Evolutionary conservation across 129 eudicot species (phyloP).

Genomic region (Flaveria ramosissima): DNA sequence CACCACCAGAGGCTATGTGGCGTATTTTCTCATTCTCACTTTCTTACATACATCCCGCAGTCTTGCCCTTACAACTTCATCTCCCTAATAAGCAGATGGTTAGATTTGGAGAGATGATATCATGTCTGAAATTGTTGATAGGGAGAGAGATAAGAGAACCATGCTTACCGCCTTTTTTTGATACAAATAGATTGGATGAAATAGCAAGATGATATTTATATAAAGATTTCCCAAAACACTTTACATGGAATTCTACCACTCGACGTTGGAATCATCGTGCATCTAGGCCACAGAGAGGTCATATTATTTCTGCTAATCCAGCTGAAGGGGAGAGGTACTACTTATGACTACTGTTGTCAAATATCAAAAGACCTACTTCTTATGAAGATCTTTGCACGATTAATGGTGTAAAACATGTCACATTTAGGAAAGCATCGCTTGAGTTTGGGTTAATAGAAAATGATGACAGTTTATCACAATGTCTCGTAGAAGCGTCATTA

Average conservation of each 20-base stretch:
- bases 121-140: neutral
- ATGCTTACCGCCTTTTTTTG: constrained; percentile 24
- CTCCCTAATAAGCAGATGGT: constrained; percentile 6
- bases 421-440: constrained; percentile 15
- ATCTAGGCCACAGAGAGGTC: constrained; percentile 6
- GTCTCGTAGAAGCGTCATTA: constrained; percentile 15
- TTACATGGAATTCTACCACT: constrained; percentile 3
- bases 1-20: constrained; percentile 19
- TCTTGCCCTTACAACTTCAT: no score
- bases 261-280: neutral
- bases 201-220: neutral
- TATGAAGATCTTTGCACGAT: constrained; percentile 9
- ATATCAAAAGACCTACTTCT: constrained; percentile 24
- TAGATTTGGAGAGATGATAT: neutral
- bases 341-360: constrained; percentile 10
- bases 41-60: constrained; percentile 17
- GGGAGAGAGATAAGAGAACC: neutral
- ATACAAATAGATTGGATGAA: neutral
- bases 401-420: neutral
- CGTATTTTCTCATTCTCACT: constrained; percentile 5
- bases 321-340: no score
- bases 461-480: neutral
- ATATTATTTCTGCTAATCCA: neutral
- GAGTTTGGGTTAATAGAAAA: constrained; percentile 19
- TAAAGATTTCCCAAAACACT: constrained; percentile 26